Evolutionary conservation across 805 yeast species (phyloP), one percentile per base, ranked within the genome.

Genomic region (Hanseniaspora taiwanica): DNA sequence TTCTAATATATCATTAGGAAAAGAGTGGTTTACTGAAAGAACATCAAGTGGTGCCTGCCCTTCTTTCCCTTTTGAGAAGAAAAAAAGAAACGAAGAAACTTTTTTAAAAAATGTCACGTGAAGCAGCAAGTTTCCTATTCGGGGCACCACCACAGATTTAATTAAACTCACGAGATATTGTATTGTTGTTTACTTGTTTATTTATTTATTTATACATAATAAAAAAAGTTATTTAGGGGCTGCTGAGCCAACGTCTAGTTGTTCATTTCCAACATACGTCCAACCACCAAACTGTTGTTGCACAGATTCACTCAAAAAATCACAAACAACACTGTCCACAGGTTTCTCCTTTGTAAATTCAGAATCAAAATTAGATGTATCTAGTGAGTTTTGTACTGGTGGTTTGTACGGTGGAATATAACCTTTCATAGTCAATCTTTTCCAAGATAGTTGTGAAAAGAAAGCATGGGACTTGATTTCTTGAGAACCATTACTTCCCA

Each of bases 251-350:
- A 58, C 59, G 16, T 68, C 68, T 27, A 67, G 44, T 42, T 64
- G 68, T 44, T 66, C 72, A 37, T 70, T 78, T 2, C 91, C 93
- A 37, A 79, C 83, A 60, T 87, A 89, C 2, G 97, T 89, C 98
- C 98, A 91, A 6, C 98, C 97, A 36, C 96, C 97, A 67, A 91
- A 91, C 63, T 91, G 97, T 56, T 81, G 77, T 61, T 91, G 98
- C n/a, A 91, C 96, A 51, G 87, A 76, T 51, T 86, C 97, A 53
- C 93, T 82, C 46, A 91, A 69, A 49, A 73, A 84, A 54, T 84
- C 94, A 57, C 87, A 94, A 14, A 87, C 96, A 10, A 91, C 96
- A 46, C 94, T 82, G 58, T 91, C 98, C 49, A 84, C 79, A 3
- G 98, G 97, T 50, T 79, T 76, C 54, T 91, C 97, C 53, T 69